Evolutionary conservation across 208 protist species (phyloP).

Genomic region (Histomonas meleagridis): DNA sequence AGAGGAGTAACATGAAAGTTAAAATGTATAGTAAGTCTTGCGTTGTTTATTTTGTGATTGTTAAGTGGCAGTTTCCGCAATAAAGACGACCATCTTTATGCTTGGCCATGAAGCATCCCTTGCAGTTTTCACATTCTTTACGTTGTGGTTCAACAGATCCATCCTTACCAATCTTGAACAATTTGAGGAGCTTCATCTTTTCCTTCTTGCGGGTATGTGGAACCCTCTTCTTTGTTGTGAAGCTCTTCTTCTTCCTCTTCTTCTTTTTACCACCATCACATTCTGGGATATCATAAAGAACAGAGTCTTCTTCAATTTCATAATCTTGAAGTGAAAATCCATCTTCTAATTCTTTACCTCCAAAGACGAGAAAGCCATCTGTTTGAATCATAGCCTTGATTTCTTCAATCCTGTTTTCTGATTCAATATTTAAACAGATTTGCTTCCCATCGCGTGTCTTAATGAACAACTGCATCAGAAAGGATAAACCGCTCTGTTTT

Average conservation of each 20-base stretch:
- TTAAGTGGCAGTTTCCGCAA: conserved; percentile 96
- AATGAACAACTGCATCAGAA: conserved; percentile 70
- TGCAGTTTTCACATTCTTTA: conserved; percentile 87
- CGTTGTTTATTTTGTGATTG: no score
- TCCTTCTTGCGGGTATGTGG: conserved; percentile 94
- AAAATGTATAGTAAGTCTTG: no score
- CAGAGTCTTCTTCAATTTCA: conserved; percentile 76
- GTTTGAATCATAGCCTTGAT: conserved; percentile 77
- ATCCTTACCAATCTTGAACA: conserved; percentile 91
- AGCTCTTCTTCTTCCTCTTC: conserved; percentile 99
- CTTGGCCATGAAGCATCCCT: conserved; percentile 92
- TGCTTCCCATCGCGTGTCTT: conserved; percentile 78
- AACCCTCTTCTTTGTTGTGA: conserved; percentile 93
- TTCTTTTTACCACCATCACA: conserved; percentile 79
- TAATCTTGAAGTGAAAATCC: conserved; percentile 69
- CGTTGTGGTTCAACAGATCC: conserved; percentile 84
- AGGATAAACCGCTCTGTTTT: background rate
- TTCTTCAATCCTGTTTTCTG: conserved; percentile 74
- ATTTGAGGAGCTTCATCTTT: conserved; percentile 93
- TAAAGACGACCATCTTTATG: conserved; percentile 88
- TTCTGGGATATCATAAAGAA: conserved; percentile 71
- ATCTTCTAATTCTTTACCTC: conserved; percentile 77
- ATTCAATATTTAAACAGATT: conserved; percentile 71
- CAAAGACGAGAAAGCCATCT: conserved; percentile 75
- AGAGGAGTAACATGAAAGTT: no score